Evolutionary conservation across 2,329 filamentous ascomycete genomes (phyloP), one percentile per base, ranked within the genome.

Genomic region (Cladosporium sp.): DNA sequence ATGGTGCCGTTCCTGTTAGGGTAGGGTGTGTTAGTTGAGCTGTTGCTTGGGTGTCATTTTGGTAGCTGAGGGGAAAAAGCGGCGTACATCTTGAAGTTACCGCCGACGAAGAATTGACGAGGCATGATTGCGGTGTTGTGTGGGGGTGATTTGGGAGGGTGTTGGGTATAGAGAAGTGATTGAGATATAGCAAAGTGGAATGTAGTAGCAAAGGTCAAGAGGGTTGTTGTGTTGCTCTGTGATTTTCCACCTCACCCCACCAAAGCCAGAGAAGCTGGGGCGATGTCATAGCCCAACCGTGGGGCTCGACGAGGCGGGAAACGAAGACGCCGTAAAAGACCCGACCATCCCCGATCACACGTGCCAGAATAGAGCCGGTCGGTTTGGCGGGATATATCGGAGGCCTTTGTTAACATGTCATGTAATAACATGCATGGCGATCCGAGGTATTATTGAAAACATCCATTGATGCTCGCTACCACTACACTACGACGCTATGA

Each of bases 81-180:
- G 44, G 80, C 86, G 79, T 84, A 96, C 93, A 98, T 98, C 88
- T 99, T 98, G 86, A 98, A 98, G 90, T 99, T 99, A 66, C 74
- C 74, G 70, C 76, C 76, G 68, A 79, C 78, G 72, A 79, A 79
- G 76, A 79, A 79, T 77, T 79, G 77, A 69, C 78, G 78, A 69
- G 73, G 72, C 78, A 79, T 79, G 69, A 67, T 75, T 74, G 73
- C 72, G 72, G 71, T 73, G 41, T 65, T 65, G 64, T 59, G 32
- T 18, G 55, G 26, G 26, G 49, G 57, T 52, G 57, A 15, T 54
- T 49, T 57, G 59, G 38, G 26, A n/a, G 28, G 32, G 52, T 28
- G 34, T n/a, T 63, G 41, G 41, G 64, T 59, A 65, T 52, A 59
- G 61, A 59, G 38, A 30, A 3, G 57, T 21, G 12, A 59, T 21